Percentiles rank a stretch among this genome's conserved stretches.
These are phyloP conservation scores for Aspergillus novofumigatus DNA, from an alignment of 2,329 filamentous ascomycete genomes.

Conservation along the genomic window DNA sequence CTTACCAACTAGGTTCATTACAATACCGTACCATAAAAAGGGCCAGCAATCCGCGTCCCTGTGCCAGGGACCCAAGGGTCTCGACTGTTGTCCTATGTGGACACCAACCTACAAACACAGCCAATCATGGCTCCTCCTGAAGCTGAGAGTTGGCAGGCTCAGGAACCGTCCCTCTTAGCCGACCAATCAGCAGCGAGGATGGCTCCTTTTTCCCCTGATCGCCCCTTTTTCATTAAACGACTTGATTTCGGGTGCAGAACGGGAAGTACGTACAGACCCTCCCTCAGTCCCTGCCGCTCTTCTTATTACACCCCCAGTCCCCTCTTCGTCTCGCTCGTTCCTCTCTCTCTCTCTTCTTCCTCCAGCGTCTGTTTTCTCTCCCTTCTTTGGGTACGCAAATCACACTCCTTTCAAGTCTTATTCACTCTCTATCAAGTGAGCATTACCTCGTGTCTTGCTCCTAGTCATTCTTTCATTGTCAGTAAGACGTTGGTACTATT, in stretches of 20 bases:
- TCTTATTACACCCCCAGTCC: constrained; percentile 7
- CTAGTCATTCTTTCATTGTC: constrained; percentile 14
- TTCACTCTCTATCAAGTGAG: constrained; percentile 4
- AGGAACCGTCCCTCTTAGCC: constrained; percentile 10
- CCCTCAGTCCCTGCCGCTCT: background rate
- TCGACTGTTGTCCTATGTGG: constrained; percentile 8
- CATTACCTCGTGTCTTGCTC: constrained; percentile 5
- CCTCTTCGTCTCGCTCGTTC: background rate
- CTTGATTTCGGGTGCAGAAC: background rate
- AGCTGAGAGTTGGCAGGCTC: constrained; percentile 3
- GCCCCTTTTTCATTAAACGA: constrained; percentile 13
- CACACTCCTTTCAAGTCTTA: constrained; percentile 14
- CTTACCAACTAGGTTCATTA: background rate
- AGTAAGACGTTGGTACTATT: constrained; percentile 8
- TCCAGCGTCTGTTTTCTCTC: constrained; percentile 3
- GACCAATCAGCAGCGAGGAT: constrained; percentile 9
- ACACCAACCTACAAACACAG: background rate
- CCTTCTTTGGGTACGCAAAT: constrained; percentile 5
- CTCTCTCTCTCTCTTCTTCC: constrained; percentile 4
- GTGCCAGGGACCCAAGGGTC: constrained; percentile 9
- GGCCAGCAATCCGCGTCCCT: constrained; percentile 2
- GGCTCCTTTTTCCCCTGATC: constrained; percentile 12
- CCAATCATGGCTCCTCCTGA: constrained; percentile 9
- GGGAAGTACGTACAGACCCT: background rate
- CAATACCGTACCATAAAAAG: constrained; percentile 7